phyloP scores from a whole-genome alignment of 169 alveolate species.

The Plasmodium gallinaceum region DNA sequence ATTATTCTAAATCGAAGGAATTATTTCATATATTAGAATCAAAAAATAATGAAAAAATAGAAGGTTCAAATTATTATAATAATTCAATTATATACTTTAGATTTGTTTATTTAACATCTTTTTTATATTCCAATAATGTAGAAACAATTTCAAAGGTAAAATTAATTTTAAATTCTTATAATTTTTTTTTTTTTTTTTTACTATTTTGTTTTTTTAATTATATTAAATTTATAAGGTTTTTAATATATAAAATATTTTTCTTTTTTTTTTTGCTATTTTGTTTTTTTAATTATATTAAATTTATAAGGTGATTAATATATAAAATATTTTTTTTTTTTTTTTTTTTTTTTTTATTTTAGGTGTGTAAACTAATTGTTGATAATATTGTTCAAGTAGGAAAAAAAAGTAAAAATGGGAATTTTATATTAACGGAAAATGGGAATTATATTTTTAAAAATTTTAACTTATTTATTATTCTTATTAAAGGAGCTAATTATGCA shows the following conservation, averaged over 20 bases:
- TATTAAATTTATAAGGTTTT: neutral
- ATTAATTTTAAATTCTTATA: neutral
- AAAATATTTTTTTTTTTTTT: constrained; percentile 3
- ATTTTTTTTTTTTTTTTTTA: neutral
- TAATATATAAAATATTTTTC: neutral
- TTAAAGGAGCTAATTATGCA: constrained; percentile 62
- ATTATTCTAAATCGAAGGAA: constrained; percentile 57
- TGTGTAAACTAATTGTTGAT: constrained; percentile 46
- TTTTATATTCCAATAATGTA: constrained; percentile 52
- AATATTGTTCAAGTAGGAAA: constrained; percentile 56
- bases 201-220: neutral
- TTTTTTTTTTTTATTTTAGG: constrained; percentile 15
- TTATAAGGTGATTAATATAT: neutral
- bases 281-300: neutral
- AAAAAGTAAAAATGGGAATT: constrained; percentile 61
- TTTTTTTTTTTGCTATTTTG: too few species aligned
- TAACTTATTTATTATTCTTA: constrained; percentile 38
- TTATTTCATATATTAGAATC: constrained; percentile 40
- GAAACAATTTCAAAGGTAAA: constrained; percentile 51
- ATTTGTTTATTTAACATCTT: constrained; percentile 46
- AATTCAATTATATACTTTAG: constrained; percentile 56
- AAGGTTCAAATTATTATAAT: constrained; percentile 35
- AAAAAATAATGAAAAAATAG: constrained; percentile 39
- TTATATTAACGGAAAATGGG: constrained; percentile 38
- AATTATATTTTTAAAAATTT: constrained; percentile 60